A percentile compares a stretch with the other conserved stretches of the same genome.
These are phyloP conservation scores for Boletus sp. DNA, from an alignment of 768 basidiomycete species.

Conservation along the genomic window DNA sequence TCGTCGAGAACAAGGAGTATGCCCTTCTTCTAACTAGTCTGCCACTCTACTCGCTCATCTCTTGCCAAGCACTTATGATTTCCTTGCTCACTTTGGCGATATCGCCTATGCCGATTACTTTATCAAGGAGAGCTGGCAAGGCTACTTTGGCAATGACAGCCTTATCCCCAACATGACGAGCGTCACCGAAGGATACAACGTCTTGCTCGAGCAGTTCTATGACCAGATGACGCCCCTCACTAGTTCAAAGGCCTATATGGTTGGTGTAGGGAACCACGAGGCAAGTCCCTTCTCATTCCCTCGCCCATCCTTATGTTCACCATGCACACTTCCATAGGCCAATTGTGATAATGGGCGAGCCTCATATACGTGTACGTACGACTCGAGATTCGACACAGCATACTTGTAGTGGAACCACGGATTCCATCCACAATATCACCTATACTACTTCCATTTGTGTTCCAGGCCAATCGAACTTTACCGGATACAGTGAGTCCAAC, in stretches of 20 bases:
- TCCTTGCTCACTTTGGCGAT: conserved; percentile 26
- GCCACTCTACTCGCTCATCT: neutral
- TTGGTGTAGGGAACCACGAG: conserved; percentile 26
- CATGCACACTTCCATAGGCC: conserved; percentile 6
- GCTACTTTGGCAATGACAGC: conserved; percentile 28
- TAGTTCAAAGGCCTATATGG: conserved; percentile 26
- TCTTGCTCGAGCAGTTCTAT: conserved; percentile 25
- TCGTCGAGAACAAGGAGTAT: conserved; percentile 27
- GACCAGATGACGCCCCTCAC: conserved; percentile 27
- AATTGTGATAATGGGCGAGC: conserved; percentile 30
- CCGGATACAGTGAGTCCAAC: conserved; percentile 25
- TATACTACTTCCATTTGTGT: conserved; percentile 27
- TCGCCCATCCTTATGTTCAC: neutral
- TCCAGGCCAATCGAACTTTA: conserved; percentile 26
- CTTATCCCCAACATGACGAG: conserved; percentile 26
- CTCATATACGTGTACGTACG: neutral
- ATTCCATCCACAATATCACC: conserved; percentile 21
- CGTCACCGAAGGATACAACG: conserved; percentile 23
- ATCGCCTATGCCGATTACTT: conserved; percentile 30
- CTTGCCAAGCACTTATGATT: conserved; percentile 20
- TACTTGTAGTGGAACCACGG: conserved; percentile 20
- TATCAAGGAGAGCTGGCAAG: conserved; percentile 29
- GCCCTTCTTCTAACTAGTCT: neutral
- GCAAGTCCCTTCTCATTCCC: neutral
- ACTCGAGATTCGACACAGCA: neutral